Percentiles rank a stretch among this genome's conserved stretches.
Conservation (phyloP, 2,329 filamentous ascomycete genomes). For the Nannizziopsis barbatae region DNA sequence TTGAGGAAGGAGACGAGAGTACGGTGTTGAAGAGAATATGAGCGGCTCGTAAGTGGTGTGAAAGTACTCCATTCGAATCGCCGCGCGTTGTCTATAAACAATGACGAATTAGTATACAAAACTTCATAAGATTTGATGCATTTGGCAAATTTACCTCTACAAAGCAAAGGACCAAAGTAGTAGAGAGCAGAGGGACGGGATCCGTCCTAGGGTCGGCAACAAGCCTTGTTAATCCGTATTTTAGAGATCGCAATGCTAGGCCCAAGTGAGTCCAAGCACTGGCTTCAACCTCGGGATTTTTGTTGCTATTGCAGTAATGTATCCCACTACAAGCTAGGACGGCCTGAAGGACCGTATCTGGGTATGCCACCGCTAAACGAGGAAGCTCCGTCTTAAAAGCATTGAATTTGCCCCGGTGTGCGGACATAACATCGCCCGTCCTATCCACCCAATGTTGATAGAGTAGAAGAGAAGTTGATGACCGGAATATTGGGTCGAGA, state of each 20-base stretch:
- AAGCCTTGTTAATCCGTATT: conserved; percentile 11
- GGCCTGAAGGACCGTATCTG: conserved; percentile 10
- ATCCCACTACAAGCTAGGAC: conserved; percentile 11
- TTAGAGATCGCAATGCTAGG: conserved; percentile 9
- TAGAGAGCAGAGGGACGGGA: conserved; percentile 9
- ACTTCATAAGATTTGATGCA: background rate
- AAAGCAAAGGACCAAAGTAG: conserved; percentile 12
- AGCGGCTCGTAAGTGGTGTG: conserved; percentile 11
- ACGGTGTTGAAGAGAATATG: conserved; percentile 10
- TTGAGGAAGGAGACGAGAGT: conserved; percentile 5
- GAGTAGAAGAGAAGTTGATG: conserved; percentile 8
- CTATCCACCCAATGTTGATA: conserved; percentile 13
- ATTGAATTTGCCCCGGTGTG: conserved; percentile 11
- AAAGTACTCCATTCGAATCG: conserved; percentile 9
- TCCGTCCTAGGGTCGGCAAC: conserved; percentile 6
- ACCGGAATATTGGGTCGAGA: conserved; percentile 9
- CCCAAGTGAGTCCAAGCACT: conserved; percentile 11
- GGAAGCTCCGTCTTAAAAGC: conserved; percentile 12
- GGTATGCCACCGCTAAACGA: conserved; percentile 9
- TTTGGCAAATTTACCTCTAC: conserved; percentile 4
- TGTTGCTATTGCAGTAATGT: conserved; percentile 10
- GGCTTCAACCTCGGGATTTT: conserved; percentile 6
- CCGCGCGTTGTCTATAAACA: conserved; percentile 8
- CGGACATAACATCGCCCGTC: conserved; percentile 12
- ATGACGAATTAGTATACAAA: background rate